These are phyloP conservation scores for Pisolithus marmoratus DNA, from an alignment of 768 basidiomycete genomes.

Conservation along the genomic window DNA sequence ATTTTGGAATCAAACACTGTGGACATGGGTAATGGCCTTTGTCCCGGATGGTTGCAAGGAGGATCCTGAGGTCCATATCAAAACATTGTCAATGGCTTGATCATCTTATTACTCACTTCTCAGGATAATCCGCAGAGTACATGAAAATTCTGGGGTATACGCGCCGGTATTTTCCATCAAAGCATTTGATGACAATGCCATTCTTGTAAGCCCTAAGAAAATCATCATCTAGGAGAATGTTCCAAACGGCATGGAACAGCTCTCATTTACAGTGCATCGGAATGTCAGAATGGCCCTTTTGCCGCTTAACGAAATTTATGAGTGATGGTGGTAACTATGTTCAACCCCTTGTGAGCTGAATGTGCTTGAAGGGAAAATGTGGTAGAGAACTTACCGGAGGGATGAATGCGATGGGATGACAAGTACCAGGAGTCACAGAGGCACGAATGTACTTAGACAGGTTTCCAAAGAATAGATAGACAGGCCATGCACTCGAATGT, in stretches of 20 bases:
- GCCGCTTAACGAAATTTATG: background rate
- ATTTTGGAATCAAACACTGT: conserved; percentile 15
- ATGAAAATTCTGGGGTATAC: too few species aligned
- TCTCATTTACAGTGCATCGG: conserved; percentile 12
- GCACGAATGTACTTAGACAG: conserved; percentile 35
- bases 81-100: background rate
- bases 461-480: conserved; percentile 19
- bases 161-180: conserved; percentile 4
- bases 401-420: conserved; percentile 40
- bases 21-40: conserved; percentile 24
- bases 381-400: conserved; percentile 24
- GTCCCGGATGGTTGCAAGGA: conserved; percentile 21
- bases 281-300: background rate
- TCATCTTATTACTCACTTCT: too few species aligned
- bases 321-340: background rate
- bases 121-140: too few species aligned
- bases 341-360: background rate
- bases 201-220: conserved; percentile 16
- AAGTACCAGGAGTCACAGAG: conserved; percentile 25
- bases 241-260: conserved; percentile 15
- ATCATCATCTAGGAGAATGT: conserved; percentile 15
- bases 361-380: too few species aligned
- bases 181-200: conserved; percentile 9
- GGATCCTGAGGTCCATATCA: conserved; percentile 8
- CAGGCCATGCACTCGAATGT: conserved; percentile 33